Evolutionary conservation across 2,329 filamentous ascomycete genomes (phyloP).

Genomic region (Ceratocystis destructans): DNA sequence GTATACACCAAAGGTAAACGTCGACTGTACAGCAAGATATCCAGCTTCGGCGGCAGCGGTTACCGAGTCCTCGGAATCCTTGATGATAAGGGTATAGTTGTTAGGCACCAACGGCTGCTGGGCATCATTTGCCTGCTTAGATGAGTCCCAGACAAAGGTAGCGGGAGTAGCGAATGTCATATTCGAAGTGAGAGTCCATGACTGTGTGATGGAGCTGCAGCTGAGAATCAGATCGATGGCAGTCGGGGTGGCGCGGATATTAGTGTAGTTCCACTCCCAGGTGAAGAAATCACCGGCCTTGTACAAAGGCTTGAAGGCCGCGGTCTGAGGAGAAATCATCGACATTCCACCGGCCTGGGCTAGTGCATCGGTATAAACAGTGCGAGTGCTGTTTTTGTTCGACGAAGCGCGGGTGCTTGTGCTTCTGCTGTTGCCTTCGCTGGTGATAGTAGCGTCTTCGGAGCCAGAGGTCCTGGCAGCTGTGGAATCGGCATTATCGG

Average conservation of each 20-base stretch:
- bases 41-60: constrained; percentile 40
- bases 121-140: constrained; percentile 33
- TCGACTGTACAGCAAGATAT: constrained; percentile 37
- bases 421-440: constrained; percentile 21
- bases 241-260: constrained; percentile 42
- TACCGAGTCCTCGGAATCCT: constrained; percentile 41
- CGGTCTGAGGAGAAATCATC: constrained; percentile 39
- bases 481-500: constrained; percentile 32
- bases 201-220: constrained; percentile 37
- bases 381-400: constrained; percentile 25
- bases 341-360: constrained; percentile 33
- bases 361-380: constrained; percentile 29
- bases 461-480: constrained; percentile 24
- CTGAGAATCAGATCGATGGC: constrained; percentile 47
- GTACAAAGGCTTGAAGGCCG: constrained; percentile 37
- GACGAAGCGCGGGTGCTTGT: constrained; percentile 20
- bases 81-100: constrained; percentile 48
- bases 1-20: constrained; percentile 47
- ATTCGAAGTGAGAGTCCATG: constrained; percentile 50
- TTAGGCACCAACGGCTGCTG: constrained; percentile 37
- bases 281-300: constrained; percentile 47
- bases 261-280: constrained; percentile 53
- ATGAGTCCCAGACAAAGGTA: constrained; percentile 46
- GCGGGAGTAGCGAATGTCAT: constrained; percentile 43
- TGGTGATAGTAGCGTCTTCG: constrained; percentile 23